Evolutionary conservation across 257 asterid genomes (phyloP).

Genomic region (Ophiorrhiza pumila): DNA sequence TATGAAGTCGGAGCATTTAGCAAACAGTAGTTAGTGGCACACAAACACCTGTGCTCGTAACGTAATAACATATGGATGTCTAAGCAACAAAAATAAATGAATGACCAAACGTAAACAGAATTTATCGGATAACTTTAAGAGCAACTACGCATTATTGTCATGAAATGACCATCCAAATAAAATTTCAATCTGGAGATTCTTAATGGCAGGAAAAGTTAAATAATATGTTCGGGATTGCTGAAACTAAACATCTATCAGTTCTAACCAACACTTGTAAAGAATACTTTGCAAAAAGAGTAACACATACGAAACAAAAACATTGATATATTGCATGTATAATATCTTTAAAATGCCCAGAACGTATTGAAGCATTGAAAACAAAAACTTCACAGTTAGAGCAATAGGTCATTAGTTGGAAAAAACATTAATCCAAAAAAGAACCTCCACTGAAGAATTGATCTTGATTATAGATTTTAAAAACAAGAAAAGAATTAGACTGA

Average conservation of each 20-base stretch:
- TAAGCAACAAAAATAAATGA: too few species aligned
- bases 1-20: constrained; percentile 32
- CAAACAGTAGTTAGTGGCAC: not conserved
- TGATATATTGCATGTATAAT: not conserved
- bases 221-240: not conserved
- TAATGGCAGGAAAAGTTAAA: not conserved
- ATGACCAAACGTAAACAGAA: too few species aligned
- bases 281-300: not conserved
- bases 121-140: not conserved
- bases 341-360: not conserved
- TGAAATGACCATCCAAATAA: constrained; percentile 1
- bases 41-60: not conserved
- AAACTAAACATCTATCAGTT: not conserved
- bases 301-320: not conserved
- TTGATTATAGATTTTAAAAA: not conserved
- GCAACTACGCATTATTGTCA: not conserved
- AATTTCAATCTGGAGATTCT: not conserved
- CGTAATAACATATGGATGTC: not conserved
- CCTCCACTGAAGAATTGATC: not conserved
- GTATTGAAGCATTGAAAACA: not conserved
- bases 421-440: not conserved
- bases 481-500: not conserved
- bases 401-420: not conserved
- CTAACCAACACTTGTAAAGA: not conserved
- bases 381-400: not conserved